phyloP scores from a whole-genome alignment of 371 early-diverging fungal genomes.

The Haplosporangium sp. region DNA sequence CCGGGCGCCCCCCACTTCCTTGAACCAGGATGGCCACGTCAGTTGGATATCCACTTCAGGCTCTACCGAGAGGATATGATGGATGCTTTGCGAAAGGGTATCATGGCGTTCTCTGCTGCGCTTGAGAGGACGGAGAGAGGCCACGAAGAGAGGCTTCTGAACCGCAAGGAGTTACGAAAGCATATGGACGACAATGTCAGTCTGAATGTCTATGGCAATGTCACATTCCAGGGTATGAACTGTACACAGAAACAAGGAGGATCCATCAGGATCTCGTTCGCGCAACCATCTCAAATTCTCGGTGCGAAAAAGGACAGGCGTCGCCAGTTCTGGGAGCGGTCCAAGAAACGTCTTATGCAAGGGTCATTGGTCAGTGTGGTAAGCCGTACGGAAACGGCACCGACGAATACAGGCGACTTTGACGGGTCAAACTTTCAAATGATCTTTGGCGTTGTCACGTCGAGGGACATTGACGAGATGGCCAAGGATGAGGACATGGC shows the following conservation, averaged over 20 bases:
- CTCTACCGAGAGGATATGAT: slow-evolving; percentile 65
- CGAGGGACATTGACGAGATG: too few relatives aligned
- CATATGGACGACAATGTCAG: too few relatives aligned
- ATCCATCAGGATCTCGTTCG: slow-evolving; percentile 33
- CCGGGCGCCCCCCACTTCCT: slow-evolving; percentile 55
- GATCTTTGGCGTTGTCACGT: slow-evolving; percentile 27
- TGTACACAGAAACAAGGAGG: too few relatives aligned
- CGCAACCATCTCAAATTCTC: slow-evolving; percentile 34
- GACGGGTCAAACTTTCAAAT: slow-evolving; percentile 52
- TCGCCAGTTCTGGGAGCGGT: slow-evolving; percentile 53
- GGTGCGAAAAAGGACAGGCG: slow-evolving; percentile 1
- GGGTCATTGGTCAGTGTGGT: slow-evolving; percentile 59
- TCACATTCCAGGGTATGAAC: too few relatives aligned
- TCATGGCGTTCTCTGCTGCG: slow-evolving; percentile 23
- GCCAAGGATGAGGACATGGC: too few relatives aligned
- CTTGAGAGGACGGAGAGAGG: slow-evolving; percentile 14
- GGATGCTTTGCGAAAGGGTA: slow-evolving; percentile 33
- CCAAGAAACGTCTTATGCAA: slow-evolving; percentile 49
- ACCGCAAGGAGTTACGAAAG: slow-evolving; percentile 34
- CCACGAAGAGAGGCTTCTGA: slow-evolving; percentile 15
- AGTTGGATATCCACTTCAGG: slow-evolving; percentile 66
- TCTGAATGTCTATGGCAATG: too few relatives aligned
- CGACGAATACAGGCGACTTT: slow-evolving; percentile 22
- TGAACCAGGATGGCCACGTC: slow-evolving; percentile 57
- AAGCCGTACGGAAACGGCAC: slow-evolving; percentile 18